Conservation (phyloP, 306 rosid genomes). For the Senna tora region DNA sequence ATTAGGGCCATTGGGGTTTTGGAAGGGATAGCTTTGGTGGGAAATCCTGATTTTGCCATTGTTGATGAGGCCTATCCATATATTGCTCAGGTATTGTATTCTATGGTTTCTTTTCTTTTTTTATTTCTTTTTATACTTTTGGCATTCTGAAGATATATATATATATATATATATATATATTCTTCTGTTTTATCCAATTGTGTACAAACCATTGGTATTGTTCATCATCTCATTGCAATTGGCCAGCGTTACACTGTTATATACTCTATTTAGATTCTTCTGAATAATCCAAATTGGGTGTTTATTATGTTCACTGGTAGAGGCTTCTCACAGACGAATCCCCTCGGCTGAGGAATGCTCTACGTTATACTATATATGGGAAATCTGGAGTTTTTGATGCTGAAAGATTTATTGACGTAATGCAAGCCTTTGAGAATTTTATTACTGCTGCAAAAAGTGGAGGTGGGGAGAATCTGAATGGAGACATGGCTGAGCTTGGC, state of each 20-base stretch:
- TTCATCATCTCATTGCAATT: conserved; percentile 20
- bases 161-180: conserved; percentile 25
- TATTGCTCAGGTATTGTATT: conserved; percentile 83
- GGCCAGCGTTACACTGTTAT: conserved; percentile 7
- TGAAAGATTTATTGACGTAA: conserved; percentile 96
- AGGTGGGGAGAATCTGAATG: conserved; percentile 84
- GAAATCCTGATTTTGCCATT: conserved; percentile 95
- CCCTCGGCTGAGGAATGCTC: conserved; percentile 85
- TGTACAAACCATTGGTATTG: conserved; percentile 25
- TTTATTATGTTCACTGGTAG: conserved; percentile 49
- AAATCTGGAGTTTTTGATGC: conserved; percentile 94
- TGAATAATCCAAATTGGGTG: conserved; percentile 31
- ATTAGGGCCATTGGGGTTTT: conserved; percentile 97
- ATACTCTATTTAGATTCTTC: conserved; percentile 23
- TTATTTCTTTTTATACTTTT: background rate
- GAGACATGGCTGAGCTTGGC: conserved; percentile 93
- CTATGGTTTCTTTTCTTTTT: background rate
- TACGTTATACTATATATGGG: conserved; percentile 94
- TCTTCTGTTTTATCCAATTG: too few species aligned
- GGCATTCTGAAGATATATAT: conserved; percentile 7
- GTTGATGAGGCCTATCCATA: conserved; percentile 99
- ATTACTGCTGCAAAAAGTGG: conserved; percentile 99
- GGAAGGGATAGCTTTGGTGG: conserved; percentile 97
- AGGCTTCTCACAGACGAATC: conserved; percentile 99
- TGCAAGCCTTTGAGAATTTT: conserved; percentile 98